These are phyloP conservation scores for Oxyria digyna DNA, from an alignment of 148 eudicot genomes.

Conservation along the genomic window DNA sequence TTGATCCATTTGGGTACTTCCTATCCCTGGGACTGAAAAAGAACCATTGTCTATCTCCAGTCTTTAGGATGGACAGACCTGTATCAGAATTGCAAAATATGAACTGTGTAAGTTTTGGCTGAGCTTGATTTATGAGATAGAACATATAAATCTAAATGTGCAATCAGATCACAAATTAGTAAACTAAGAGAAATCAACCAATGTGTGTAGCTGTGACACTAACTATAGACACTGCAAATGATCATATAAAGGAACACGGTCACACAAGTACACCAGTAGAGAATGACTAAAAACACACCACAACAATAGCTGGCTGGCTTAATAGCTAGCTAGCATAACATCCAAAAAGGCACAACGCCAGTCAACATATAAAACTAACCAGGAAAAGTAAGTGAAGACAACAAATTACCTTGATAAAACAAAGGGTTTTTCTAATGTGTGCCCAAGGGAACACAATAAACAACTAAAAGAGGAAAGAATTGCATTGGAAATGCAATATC, in stretches of 20 bases:
- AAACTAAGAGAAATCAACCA: neutral
- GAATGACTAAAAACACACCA: neutral
- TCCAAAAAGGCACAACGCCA: neutral
- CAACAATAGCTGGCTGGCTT: neutral
- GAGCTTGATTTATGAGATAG: neutral
- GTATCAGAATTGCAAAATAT: neutral
- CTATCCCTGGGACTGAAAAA: conserved; percentile 32
- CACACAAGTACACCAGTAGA: neutral
- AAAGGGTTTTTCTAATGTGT: too few relatives aligned
- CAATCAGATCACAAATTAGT: neutral
- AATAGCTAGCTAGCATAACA: neutral
- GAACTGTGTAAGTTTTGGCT: neutral
- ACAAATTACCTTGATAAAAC: neutral
- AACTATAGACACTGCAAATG: neutral
- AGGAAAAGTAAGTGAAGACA: neutral
- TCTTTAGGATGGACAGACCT: conserved; percentile 20
- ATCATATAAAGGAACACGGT: neutral
- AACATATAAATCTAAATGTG: neutral
- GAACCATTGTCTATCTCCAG: conserved; percentile 27
- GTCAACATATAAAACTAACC: neutral
- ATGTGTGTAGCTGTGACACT: neutral
- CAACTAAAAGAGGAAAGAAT: too few relatives aligned
- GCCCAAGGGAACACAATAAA: too few relatives aligned
- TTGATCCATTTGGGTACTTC: conserved; percentile 26
- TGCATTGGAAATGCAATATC: too few relatives aligned